Percentiles rank a stretch among this genome's conserved stretches.
These are phyloP conservation scores for Alternaria sp. DNA, from an alignment of 2,329 filamentous ascomycete genomes.

Conservation along the genomic window DNA sequence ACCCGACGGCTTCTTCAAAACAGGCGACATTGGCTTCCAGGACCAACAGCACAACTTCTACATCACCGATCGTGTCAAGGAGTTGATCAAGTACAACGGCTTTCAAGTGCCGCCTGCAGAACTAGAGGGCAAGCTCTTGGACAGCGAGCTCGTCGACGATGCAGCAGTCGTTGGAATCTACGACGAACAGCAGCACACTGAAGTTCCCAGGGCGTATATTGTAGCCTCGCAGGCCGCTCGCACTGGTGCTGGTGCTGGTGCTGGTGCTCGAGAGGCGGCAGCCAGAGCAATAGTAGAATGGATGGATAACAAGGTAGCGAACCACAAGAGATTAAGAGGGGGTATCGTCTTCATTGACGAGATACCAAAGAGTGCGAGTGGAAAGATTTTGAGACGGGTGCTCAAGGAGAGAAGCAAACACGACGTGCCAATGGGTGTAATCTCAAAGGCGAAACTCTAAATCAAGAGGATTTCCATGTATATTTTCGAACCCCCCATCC, in stretches of 20 bases:
- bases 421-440: conserved; percentile 30
- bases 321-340: conserved; percentile 42
- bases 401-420: conserved; percentile 33
- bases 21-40: conserved; percentile 41
- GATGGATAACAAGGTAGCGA: conserved; percentile 36
- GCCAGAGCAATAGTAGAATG: conserved; percentile 30
- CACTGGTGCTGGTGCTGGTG: conserved; percentile 11
- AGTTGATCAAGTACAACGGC: conserved; percentile 47
- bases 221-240: conserved; percentile 26
- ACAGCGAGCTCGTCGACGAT: conserved; percentile 36
- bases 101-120: conserved; percentile 44
- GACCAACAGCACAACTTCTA: conserved; percentile 41
- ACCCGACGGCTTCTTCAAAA: conserved; percentile 67
- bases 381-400: conserved; percentile 56
- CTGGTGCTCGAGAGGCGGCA: conserved; percentile 23
- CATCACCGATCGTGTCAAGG: conserved; percentile 45
- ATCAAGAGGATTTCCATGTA: neutral
- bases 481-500: neutral
- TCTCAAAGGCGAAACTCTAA: conserved; percentile 26
- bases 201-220: conserved; percentile 44
- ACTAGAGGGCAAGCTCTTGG: conserved; percentile 41
- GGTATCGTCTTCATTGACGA: conserved; percentile 56
- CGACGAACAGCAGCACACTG: conserved; percentile 38
- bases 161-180: conserved; percentile 41
- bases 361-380: conserved; percentile 58